Evolutionary conservation across 805 yeast genomes (phyloP), one percentile per base, ranked within the genome.

Genomic region (Monosporozyma solicola): DNA sequence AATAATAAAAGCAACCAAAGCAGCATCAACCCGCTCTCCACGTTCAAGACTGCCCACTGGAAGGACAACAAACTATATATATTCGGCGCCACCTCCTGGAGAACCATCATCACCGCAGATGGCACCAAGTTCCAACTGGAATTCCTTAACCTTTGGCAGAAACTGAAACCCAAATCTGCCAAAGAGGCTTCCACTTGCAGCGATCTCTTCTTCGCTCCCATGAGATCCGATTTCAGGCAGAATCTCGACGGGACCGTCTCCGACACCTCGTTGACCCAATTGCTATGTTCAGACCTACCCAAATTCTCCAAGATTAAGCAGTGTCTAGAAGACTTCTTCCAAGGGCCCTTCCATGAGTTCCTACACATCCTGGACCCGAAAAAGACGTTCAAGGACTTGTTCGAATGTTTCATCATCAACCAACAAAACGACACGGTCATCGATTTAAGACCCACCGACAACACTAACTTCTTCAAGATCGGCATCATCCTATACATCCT

Each of bases 71-170:
- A 41, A 32, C 37, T 47, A 9, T 51, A 59, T 6, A 53, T 57
- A 16, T 65, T 61, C 53, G 71, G 71, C 1, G 62, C 68, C 10
- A 65, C 71, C 0, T 61, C 69, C 4, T 57, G 64, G 59, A 57
- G 62, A 50, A 59, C 63, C 2, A 49, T 58, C 32, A 49, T 64
- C 35, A 51, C 57, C 1, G 50, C 54, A 10, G 59, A 61, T 24
- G 59, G 57, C 7, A 55, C 56, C 22, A 53, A 57, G 20, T 59
- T 59, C 37, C 54, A 57, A 32, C 49, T 53, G 3, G 64, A 62
- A 50, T 57, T 62, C 46, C 54, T 51, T 15, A 59, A 57, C 24
- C 31, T 60, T 2, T 62, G 67, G 66, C 54, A 57, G 15, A 54
- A 52, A 32, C 52, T 65, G 3, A 58, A 58, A 47, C 64, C 63